Evolutionary conservation across 1,284 basidiomycete genomes (phyloP), one percentile per base, ranked within the genome.

Genomic region (Irpex sp.): DNA sequence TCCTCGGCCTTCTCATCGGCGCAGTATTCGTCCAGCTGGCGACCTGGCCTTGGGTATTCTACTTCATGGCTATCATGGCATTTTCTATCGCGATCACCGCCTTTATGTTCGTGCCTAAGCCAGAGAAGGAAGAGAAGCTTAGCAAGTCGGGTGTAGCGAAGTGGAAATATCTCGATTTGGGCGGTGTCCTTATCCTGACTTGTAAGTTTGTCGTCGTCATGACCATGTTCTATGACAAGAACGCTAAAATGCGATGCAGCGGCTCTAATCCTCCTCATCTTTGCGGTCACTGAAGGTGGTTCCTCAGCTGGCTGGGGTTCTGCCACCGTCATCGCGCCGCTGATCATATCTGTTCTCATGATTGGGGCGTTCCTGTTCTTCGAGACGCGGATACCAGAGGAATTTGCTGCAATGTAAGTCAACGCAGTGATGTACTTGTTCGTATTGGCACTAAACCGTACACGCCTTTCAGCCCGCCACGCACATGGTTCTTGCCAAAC

Each of bases 41-140:
- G 4, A 77, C 75, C 11, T 82, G 77, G 70, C 71, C 70, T 21
- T 82, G 81, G 81, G 72, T 81, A 5, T 83, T 82, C 66, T 82
- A 77, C 77, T 76, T 79, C 65, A 72, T 76, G 44, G 74, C 79
- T 1, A 67, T 80, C 5, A 66, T 82, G 19, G 73, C 76, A 55
- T 63, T 79, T 49, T 74, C 77, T 9, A 72, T 79, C 51, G 74
- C 78, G 4, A 60, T 62, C 11, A 4, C 76, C 4, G 76, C 75
- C 66, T 11, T 79, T 7, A 64, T 80, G 60, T 65, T 78, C 62
- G 74, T 78, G 11, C 78, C 78, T 4, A 38, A 17, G 6, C 62
- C 61, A 5, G 21, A 26, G 6, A 21, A 54, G 40, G 21, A 19
- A 5, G 26, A 19, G 13, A 61, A 55, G 21, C 40, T 60, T 13